Evolutionary conservation across 2,329 filamentous ascomycete species (phyloP).

Genomic region (Paecilomyces formosus): DNA sequence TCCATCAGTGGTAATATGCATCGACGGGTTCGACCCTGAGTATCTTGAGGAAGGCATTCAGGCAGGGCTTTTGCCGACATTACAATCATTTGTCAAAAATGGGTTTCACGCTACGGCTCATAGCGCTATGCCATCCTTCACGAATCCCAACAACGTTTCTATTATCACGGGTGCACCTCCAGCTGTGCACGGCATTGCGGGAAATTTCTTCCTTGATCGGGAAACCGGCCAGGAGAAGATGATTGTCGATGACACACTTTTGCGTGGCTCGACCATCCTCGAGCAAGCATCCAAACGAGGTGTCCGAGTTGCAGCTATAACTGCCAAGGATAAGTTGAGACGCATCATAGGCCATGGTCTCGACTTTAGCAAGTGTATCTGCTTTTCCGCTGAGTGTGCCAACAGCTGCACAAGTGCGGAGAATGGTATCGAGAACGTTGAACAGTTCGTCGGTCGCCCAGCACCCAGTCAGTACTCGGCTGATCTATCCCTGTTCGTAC

Average conservation of each 20-base stretch:
- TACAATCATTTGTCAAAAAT: conserved; percentile 19
- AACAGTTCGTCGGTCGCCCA: conserved; percentile 29
- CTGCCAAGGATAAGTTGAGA: conserved; percentile 39
- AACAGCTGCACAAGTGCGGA: conserved; percentile 21
- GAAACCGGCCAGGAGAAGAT: conserved; percentile 31
- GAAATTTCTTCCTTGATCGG: conserved; percentile 37
- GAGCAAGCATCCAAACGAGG: conserved; percentile 29
- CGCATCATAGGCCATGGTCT: conserved; percentile 32
- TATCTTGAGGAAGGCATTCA: conserved; percentile 29
- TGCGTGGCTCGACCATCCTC: conserved; percentile 35
- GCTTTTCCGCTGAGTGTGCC: conserved; percentile 30
- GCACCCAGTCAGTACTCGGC: conserved; percentile 36
- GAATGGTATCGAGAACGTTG: conserved; percentile 28
- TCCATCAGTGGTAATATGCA: conserved; percentile 33
- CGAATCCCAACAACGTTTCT: conserved; percentile 39
- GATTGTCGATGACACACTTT: conserved; percentile 33
- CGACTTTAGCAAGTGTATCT: conserved; percentile 19
- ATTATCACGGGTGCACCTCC: conserved; percentile 38
- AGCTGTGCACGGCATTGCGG: conserved; percentile 33
- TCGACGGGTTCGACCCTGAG: conserved; percentile 38
- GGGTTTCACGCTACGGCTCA: conserved; percentile 34
- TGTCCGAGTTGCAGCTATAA: conserved; percentile 35
- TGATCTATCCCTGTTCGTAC: conserved; percentile 37
- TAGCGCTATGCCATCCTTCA: conserved; percentile 37
- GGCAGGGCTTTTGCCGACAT: conserved; percentile 25